phyloP scores from a whole-genome alignment of 805 yeast species.

The Cyberlindnera misumaiensis region DNA sequence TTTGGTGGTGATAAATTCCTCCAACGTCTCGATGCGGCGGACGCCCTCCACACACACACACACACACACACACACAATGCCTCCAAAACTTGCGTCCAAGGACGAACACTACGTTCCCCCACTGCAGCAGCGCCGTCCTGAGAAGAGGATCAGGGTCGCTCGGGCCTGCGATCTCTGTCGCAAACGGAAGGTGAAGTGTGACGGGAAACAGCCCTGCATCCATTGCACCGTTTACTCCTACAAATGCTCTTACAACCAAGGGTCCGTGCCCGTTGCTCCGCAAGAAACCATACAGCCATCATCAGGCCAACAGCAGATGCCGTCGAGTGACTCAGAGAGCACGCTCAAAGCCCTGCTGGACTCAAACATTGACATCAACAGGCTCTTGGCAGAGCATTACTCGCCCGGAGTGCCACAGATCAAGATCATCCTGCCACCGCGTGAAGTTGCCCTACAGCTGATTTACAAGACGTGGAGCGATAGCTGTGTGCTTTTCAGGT shows the following conservation, averaged over 20 bases:
- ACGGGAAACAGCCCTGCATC: conserved; percentile 77
- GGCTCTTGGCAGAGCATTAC: conserved; percentile 4
- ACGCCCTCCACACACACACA: background rate
- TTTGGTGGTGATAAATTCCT: no score
- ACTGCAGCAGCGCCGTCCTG: conserved; percentile 17
- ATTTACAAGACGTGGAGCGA: conserved; percentile 79
- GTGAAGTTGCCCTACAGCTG: conserved; percentile 64
- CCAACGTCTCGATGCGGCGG: no score
- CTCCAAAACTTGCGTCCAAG: conserved; percentile 21
- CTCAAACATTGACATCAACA: conserved; percentile 1
- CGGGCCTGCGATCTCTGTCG: conserved; percentile 74
- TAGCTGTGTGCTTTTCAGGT: conserved; percentile 77
- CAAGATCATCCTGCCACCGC: conserved; percentile 68
- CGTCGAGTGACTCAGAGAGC: no score
- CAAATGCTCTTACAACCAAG: conserved; percentile 77
- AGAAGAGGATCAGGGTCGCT: conserved; percentile 55
- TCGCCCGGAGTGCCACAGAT: conserved; percentile 26
- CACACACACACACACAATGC: conserved; percentile 10
- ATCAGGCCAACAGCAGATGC: conserved; percentile 13
- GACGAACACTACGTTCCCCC: conserved; percentile 20
- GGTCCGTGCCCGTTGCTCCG: background rate
- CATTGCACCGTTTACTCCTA: conserved; percentile 86
- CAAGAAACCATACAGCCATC: background rate
- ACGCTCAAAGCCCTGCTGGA: background rate
- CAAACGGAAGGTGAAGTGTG: conserved; percentile 73